Evolutionary conservation across 805 yeast genomes (phyloP), one percentile per base, ranked within the genome.

Genomic region (Teunomyces kruisii): DNA sequence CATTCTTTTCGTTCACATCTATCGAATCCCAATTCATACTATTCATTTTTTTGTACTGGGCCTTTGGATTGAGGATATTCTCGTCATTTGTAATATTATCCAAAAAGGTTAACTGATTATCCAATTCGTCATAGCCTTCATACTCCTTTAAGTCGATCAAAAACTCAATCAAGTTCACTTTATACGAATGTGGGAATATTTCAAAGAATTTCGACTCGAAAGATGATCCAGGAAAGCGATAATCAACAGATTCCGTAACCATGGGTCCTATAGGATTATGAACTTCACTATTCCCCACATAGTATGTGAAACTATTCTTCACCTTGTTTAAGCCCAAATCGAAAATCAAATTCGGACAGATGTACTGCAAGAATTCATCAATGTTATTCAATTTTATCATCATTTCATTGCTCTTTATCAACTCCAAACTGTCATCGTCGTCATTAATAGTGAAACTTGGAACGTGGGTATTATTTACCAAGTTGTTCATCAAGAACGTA

Each of bases 311-410:
- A 22, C 47, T 49, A 7, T 56, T 32, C 6, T 36, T 46, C 9
- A 41, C 43, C 10, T 53, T 37, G 17, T 55, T 56, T 36, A 61
- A 51, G 0, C 74, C 75, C 39, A 58, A 46, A 44, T 69, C 75
- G 48, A 63, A 72, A 4, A 70, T 58, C 33, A 70, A 61, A 41
- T 70, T 70, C 3, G 77, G 74, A 15, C 68, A 72, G 28, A 77
- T 65, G 59, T 65, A 72, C 26, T 58, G 63, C 27, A 71, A 55
- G 26, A 68, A 62, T 31, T 64, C 70, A 36, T 65, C 63, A 32
- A 72, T 50, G 41, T 65, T 49, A 4, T 54, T 57, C 5, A 50
- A 13, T 40, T 59, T 66, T 0, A 67, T 62, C 8, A 52, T 47
- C 57, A 70, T 59, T 42, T 66, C 74, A 22, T 61, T 59, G 32